These are phyloP conservation scores for Trametes sanguinea DNA, from an alignment of 768 basidiomycete genomes.

Conservation along the genomic window DNA sequence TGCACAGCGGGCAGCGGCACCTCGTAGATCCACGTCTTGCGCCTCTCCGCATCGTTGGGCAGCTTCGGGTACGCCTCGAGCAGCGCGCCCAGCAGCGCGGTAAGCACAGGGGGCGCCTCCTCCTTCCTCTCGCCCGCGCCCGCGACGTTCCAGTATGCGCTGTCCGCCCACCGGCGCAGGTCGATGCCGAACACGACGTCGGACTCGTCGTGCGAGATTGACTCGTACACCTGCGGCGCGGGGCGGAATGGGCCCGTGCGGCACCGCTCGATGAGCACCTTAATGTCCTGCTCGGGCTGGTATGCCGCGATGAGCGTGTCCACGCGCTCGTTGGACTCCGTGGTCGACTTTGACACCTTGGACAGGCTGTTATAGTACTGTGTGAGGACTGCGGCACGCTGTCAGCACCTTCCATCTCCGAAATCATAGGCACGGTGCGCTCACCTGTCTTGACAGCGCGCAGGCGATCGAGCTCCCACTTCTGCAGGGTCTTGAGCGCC, in stretches of 20 bases:
- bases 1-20: conserved; percentile 83
- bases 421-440: conserved; percentile 12
- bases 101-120: conserved; percentile 71
- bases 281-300: conserved; percentile 86
- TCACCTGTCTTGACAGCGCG: conserved; percentile 81
- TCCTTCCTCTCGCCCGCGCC: conserved; percentile 55
- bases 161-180: conserved; percentile 87
- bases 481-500: conserved; percentile 74
- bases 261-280: conserved; percentile 87
- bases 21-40: conserved; percentile 95
- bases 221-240: conserved; percentile 82
- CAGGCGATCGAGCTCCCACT: conserved; percentile 84
- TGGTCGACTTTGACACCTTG: conserved; percentile 68
- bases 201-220: conserved; percentile 75
- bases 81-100: conserved; percentile 63
- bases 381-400: conserved; percentile 56
- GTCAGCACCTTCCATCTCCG: not conserved
- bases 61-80: conserved; percentile 62
- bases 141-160: conserved; percentile 57
- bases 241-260: conserved; percentile 94
- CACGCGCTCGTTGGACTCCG: conserved; percentile 66
- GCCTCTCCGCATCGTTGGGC: conserved; percentile 65
- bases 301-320: conserved; percentile 78
- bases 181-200: conserved; percentile 93
- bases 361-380: conserved; percentile 85